Evolutionary conservation across 2,329 filamentous ascomycete genomes (phyloP), one percentile per base, ranked within the genome.

Genomic region (Aaosphaeria arxii): DNA sequence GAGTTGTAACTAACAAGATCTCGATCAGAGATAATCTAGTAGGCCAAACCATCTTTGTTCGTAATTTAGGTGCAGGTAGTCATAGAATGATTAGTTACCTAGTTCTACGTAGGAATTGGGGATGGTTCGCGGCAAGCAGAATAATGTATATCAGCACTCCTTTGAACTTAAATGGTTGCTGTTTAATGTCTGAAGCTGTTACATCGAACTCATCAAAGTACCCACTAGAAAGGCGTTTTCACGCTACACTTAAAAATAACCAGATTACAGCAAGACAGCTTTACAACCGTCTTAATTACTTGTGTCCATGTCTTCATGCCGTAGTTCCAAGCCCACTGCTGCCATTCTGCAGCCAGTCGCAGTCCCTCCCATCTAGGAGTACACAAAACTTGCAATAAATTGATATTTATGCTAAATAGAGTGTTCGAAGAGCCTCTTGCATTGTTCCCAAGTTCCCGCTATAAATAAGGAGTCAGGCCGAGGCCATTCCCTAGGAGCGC

Each of bases 231-330:
- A 36, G n/a, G 7, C 33, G 11, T 24, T 45, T 48, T 33, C 7
- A 74, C 72, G 73, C 82, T 81, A 53, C 82, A 79, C 3, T 79
- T 79, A 55, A 75, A 76, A 29, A 82, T 54, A 3, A 81, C 78
- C 71, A 36, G 17, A 24, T 3, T 24, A 24, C 17, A 24, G 17
- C 17, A 24, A 24, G 17, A 24, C 17, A 24, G 17, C 17, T 24
- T 3, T 24, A 24, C n/a, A 24, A 24, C 3, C 17, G 17, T 24
- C 17, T 24, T 3, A 24, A 24, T 24, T 24, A 24, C 17, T 24
- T 24, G 17, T 24, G 9, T 0, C 75, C 77, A n/a, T 79, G 74
- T 7, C 59, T 58, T 17, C 63, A 63, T 0, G 79, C 79, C 1
- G 74, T 78, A 3, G 78, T 81, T 41, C 72, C 63, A 35, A 82